Conservation (phyloP, 1,284 basidiomycete genomes). For the Anthracocystis setariae region DNA sequence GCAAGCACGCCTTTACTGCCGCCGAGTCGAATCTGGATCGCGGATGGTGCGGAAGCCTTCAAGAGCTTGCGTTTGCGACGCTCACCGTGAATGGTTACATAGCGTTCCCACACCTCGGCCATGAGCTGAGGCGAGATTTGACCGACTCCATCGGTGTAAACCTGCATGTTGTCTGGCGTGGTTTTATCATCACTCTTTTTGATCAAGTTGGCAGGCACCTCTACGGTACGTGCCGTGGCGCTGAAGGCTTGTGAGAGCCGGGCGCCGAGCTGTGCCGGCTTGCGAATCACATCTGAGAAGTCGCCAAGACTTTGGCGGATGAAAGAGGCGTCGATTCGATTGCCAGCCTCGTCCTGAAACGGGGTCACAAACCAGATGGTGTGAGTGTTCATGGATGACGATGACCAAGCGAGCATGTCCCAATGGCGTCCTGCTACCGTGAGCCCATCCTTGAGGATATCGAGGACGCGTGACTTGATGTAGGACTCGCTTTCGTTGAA, state of each 20-base stretch:
- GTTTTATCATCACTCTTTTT: background rate
- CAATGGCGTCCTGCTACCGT: slow-evolving; percentile 27
- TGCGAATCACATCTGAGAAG: slow-evolving; percentile 25
- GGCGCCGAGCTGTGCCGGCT: slow-evolving; percentile 31
- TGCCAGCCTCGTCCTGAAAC: slow-evolving; percentile 14
- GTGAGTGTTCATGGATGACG: slow-evolving; percentile 37
- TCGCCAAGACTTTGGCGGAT: slow-evolving; percentile 33
- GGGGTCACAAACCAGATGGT: slow-evolving; percentile 33
- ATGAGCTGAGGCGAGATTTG: slow-evolving; percentile 35
- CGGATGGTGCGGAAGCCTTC: slow-evolving; percentile 26
- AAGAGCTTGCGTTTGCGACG: slow-evolving; percentile 19
- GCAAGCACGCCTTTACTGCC: slow-evolving; percentile 39
- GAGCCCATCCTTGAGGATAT: slow-evolving; percentile 24
- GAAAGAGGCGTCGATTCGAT: slow-evolving; percentile 14
- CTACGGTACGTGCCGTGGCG: slow-evolving; percentile 29
- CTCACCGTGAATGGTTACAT: slow-evolving; percentile 23
- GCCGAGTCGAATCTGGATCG: slow-evolving; percentile 40
- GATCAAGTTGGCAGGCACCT: slow-evolving; percentile 2
- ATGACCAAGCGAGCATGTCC: slow-evolving; percentile 36
- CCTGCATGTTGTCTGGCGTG: background rate
- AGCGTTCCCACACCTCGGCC: slow-evolving; percentile 34
- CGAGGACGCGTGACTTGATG: slow-evolving; percentile 18
- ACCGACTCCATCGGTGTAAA: slow-evolving; percentile 33
- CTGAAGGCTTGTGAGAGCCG: slow-evolving; percentile 45
- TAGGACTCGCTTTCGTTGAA: slow-evolving; percentile 20